A percentile compares a stretch with the other conserved stretches of the same genome.
These are phyloP conservation scores for Xerophyta viscosa DNA, from an alignment of 106 monocot genomes.

Conservation along the genomic window DNA sequence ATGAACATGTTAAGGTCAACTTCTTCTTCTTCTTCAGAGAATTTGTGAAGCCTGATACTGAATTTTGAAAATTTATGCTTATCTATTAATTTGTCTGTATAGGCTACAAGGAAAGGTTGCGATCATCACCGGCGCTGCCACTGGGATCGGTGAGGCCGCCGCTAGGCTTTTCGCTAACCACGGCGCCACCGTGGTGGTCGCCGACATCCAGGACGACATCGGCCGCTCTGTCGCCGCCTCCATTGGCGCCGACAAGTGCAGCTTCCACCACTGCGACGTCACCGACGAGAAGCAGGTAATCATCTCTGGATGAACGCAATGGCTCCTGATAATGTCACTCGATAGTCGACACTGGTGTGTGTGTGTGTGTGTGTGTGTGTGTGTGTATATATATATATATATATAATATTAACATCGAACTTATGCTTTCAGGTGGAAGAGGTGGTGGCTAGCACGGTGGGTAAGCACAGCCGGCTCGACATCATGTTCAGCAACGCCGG, in stretches of 20 bases:
- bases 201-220: constrained; percentile 10
- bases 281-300: constrained; percentile 21
- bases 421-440: constrained; percentile 12
- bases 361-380: too few species aligned
- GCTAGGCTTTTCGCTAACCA: constrained; percentile 11
- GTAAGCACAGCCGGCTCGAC: constrained; percentile 24
- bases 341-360: too few species aligned
- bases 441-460: constrained; percentile 10
- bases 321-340: too few species aligned
- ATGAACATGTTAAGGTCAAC: too few species aligned
- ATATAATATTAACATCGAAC: not conserved
- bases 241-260: constrained; percentile 4
- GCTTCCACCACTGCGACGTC: constrained; percentile 31
- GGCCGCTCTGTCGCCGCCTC: constrained; percentile 4
- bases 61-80: too few species aligned
- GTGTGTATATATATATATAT: not conserved
- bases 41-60: too few species aligned
- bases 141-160: constrained; percentile 11
- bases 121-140: constrained; percentile 19
- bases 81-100: too few species aligned
- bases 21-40: too few species aligned
- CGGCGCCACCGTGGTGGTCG: constrained; percentile 13
- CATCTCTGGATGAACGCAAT: too few species aligned
- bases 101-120: constrained; percentile 21
- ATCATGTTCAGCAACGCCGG: constrained; percentile 41